These are phyloP conservation scores for Bisporella sp. DNA, from an alignment of 2,329 filamentous ascomycete species.

Conservation along the genomic window DNA sequence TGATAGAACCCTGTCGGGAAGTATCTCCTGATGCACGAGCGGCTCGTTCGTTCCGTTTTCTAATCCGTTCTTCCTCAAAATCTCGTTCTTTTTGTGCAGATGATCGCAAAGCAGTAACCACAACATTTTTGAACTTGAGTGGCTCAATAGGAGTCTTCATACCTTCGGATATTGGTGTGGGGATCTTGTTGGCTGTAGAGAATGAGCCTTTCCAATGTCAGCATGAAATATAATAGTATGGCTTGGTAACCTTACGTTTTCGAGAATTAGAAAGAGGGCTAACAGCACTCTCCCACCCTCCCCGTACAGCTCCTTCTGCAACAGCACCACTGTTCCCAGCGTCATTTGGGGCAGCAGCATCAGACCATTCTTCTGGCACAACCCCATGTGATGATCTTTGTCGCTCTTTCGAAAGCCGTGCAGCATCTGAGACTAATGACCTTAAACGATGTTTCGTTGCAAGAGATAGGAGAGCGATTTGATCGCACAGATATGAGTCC, in stretches of 20 bases:
- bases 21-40: constrained; percentile 31
- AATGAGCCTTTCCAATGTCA: constrained; percentile 26
- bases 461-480: constrained; percentile 75
- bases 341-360: constrained; percentile 52
- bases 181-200: constrained; percentile 31
- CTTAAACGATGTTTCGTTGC: constrained; percentile 75
- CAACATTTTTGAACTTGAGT: constrained; percentile 33
- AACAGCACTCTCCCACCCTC: constrained; percentile 40
- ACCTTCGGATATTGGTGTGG: constrained; percentile 40
- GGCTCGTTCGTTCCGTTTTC: constrained; percentile 57
- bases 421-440: constrained; percentile 70
- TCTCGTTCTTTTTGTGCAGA: constrained; percentile 60
- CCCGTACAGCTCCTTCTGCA: constrained; percentile 22
- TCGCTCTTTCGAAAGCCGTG: constrained; percentile 61
- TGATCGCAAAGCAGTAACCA: constrained; percentile 49
- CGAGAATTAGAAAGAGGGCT: constrained; percentile 47
- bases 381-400: constrained; percentile 74
- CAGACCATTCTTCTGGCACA: constrained; percentile 68
- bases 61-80: constrained; percentile 64
- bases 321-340: constrained; percentile 27
- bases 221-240: constrained; percentile 10
- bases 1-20: constrained; percentile 42
- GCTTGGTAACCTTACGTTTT: constrained; percentile 52
- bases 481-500: constrained; percentile 70
- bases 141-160: constrained; percentile 39